Base-by-base conservation (phyloP, 2,329 filamentous ascomycete species). In the Penicillium olsonii region DNA sequence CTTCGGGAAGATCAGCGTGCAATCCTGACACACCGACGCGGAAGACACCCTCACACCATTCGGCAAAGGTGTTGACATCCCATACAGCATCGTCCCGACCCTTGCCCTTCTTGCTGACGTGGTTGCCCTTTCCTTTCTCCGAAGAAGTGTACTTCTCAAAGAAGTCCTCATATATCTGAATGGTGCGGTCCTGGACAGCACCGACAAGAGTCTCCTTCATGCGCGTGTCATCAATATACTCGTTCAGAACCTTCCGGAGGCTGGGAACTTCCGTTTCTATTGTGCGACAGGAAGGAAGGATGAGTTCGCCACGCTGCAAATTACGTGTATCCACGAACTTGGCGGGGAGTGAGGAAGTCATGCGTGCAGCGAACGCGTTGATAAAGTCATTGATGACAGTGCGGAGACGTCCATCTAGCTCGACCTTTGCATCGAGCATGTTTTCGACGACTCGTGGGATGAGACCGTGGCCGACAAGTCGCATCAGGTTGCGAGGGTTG, bases 401-500 rank as follows among this genome's bases (percentile, higher is more conserved):
- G 34, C 84, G 71, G 7, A 87, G 73, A 7, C 80, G 74, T 1
- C 81, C 82, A 56, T 87, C 84, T 0, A 87, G 75, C 65, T 87
- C 84, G 10, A 82, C 83, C 69, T 87, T 87, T 17, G 84, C 84
- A 62, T 87, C 84, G 14, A 87, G 76, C 84, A 87, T 87, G 63
- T 87, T 87, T 63, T 87, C 83, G 0, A 87, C 82, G 2, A 87
- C 84, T 38, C 81, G 81, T 0, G 84, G 84, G 24, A 87, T 71
- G 2, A 87, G 77, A 9, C 78, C 76, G 29, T 77, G 74, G 22
- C 80, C 78, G 45, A 84, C 78, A 10, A 87, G 71, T 1, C 80
- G 78, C 57, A 86, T 76, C 37, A 86, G 79, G 42, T 81, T 83
- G 34, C 79, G 73, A 0, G 84, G 83, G 55, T 86, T 86, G 75